These are phyloP conservation scores for Rubia peregrina DNA, from an alignment of 305 asterid species.

Conservation along the genomic window DNA sequence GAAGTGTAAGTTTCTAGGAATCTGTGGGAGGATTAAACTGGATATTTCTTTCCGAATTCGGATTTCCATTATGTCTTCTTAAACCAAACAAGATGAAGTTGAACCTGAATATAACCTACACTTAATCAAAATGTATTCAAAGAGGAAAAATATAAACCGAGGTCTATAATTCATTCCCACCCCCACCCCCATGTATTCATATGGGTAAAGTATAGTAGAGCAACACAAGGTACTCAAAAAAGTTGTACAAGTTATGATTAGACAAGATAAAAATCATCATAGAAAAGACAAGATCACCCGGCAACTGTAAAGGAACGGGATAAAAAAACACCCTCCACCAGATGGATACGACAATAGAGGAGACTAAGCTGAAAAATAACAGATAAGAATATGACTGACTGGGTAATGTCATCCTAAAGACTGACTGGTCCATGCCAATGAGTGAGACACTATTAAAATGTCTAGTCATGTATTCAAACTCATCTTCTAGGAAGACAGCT, in stretches of 20 bases:
- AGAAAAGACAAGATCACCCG: background rate
- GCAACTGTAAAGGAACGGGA: background rate
- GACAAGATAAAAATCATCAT: background rate
- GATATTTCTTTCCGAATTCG: background rate
- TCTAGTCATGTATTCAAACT: background rate
- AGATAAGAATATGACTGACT: background rate
- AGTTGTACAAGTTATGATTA: background rate
- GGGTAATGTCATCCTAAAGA: background rate
- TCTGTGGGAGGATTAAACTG: background rate
- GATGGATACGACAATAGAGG: background rate
- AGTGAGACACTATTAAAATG: too few species aligned
- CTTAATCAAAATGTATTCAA: background rate
- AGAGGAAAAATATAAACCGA: background rate
- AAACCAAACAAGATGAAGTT: background rate
- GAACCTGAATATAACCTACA: background rate
- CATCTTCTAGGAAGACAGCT: constrained; percentile 5
- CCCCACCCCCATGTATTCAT: background rate
- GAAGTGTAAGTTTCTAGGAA: background rate
- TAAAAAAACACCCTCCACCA: background rate
- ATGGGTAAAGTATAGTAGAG: background rate
- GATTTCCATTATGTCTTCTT: background rate
- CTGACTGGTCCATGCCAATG: too few species aligned
- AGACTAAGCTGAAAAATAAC: background rate
- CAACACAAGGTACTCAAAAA: background rate
- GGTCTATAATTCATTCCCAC: too few species aligned